Evolutionary conservation across 768 basidiomycete genomes (phyloP).

Genomic region (Mycena rosella): DNA sequence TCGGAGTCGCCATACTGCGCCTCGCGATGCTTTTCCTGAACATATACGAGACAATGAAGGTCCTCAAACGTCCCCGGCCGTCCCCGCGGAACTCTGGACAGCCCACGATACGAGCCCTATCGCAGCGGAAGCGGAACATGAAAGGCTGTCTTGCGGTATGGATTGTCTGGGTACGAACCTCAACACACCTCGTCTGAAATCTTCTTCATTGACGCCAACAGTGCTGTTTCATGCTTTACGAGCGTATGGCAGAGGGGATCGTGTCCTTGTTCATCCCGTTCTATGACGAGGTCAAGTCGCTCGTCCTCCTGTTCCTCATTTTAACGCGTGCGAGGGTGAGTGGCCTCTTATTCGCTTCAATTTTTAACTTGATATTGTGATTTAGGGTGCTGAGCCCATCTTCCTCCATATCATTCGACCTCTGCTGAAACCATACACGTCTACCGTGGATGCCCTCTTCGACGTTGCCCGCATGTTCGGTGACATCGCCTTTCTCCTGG

Average conservation of each 20-base stretch:
- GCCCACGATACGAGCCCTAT: slow-evolving; percentile 74
- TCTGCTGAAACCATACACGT: slow-evolving; percentile 78
- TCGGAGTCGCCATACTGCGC: slow-evolving; percentile 76
- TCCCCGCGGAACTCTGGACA: slow-evolving; percentile 67
- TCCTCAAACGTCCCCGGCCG: slow-evolving; percentile 74
- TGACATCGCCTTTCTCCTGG: slow-evolving; percentile 66
- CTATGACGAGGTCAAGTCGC: slow-evolving; percentile 84
- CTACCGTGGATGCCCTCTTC: slow-evolving; percentile 72
- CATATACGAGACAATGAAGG: slow-evolving; percentile 88
- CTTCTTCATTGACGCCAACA: slow-evolving; percentile 44
- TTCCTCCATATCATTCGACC: slow-evolving; percentile 87
- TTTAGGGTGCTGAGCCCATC: slow-evolving; percentile 87
- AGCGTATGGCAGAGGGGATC: slow-evolving; percentile 73
- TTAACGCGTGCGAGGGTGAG: slow-evolving; percentile 81
- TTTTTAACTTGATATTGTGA: not conserved
- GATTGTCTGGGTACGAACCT: slow-evolving; percentile 81
- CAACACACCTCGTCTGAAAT: slow-evolving; percentile 15
- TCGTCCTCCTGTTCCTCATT: slow-evolving; percentile 80
- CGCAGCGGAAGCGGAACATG: slow-evolving; percentile 86
- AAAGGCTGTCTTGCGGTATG: slow-evolving; percentile 88
- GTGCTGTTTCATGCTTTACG: slow-evolving; percentile 79
- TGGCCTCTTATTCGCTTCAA: slow-evolving; percentile 28
- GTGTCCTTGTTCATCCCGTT: slow-evolving; percentile 84
- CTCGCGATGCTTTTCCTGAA: slow-evolving; percentile 81
- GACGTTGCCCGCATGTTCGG: slow-evolving; percentile 73